Percentiles rank a stretch among this genome's conserved stretches.
phyloP scores from a whole-genome alignment of 352 stramenopile genomes.

The Phytophthora pistaciae region DNA sequence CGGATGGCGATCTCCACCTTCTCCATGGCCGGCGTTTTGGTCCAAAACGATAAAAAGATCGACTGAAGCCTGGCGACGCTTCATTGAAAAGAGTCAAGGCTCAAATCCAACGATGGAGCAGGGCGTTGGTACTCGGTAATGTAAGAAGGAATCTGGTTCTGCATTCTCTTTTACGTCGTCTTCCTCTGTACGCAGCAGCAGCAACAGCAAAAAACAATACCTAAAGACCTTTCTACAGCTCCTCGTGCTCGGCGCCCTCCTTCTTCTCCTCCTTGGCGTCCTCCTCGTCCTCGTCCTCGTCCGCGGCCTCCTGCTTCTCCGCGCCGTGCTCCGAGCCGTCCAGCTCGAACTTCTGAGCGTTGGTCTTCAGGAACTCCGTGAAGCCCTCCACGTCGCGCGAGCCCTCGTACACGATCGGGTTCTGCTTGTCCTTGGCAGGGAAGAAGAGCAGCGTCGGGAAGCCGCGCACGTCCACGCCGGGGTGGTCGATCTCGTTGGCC shows the following conservation, averaged over 20 bases:
- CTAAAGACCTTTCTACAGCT: slow-evolving; percentile 44
- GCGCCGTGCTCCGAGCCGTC: slow-evolving; percentile 68
- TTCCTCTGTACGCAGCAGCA: slow-evolving; percentile 33
- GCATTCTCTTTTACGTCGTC: slow-evolving; percentile 38
- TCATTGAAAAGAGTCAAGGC: neutral
- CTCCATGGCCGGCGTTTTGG: slow-evolving; percentile 44
- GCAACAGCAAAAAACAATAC: slow-evolving; percentile 19
- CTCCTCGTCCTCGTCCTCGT: slow-evolving; percentile 9
- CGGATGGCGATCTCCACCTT: slow-evolving; percentile 79
- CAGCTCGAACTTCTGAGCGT: slow-evolving; percentile 85
- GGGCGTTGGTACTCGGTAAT: too few species aligned
- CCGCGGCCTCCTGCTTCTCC: slow-evolving; percentile 17
- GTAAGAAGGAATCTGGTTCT: slow-evolving; percentile 7
- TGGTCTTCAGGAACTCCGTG: slow-evolving; percentile 90
- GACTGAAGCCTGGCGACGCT: slow-evolving; percentile 17
- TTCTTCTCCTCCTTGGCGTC: slow-evolving; percentile 27
- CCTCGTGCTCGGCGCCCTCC: slow-evolving; percentile 63
- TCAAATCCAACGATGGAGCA: too few species aligned
- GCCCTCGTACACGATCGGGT: slow-evolving; percentile 88
- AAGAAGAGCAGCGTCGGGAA: slow-evolving; percentile 98
- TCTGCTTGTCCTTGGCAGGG: slow-evolving; percentile 90
- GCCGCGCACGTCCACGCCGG: slow-evolving; percentile 89
- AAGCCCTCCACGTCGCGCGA: slow-evolving; percentile 86
- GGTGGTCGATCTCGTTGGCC: slow-evolving; percentile 95
- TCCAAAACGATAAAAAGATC: too few species aligned